phyloP scores from a whole-genome alignment of 306 rosid genomes.

The Pueraria montana region DNA sequence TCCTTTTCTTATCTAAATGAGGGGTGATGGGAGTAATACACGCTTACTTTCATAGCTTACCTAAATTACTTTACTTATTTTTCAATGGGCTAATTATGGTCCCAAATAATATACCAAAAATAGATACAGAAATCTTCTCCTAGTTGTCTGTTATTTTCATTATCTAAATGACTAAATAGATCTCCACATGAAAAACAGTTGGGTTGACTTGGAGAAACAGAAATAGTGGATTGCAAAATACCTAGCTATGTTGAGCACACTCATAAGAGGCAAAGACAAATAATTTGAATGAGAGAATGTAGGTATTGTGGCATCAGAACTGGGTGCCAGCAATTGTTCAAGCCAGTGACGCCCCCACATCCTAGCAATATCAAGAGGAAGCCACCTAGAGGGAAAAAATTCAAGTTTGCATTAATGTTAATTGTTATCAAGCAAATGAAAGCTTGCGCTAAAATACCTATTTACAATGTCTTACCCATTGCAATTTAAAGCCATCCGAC shows the following conservation, averaged over 20 bases:
- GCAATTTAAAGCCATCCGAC: conserved; percentile 87
- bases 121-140: background rate
- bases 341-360: conserved; percentile 99
- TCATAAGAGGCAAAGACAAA: conserved; percentile 93
- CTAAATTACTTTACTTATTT: background rate
- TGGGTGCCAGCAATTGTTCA: conserved; percentile 82
- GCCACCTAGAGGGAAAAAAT: conserved; percentile 71
- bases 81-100: background rate
- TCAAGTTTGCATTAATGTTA: conserved; percentile 24
- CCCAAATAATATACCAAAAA: background rate
- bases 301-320: conserved; percentile 71
- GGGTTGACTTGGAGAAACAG: conserved; percentile 14
- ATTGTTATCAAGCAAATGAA: conserved; percentile 19
- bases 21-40: background rate
- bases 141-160: conserved; percentile 8
- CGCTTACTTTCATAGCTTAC: background rate
- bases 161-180: background rate
- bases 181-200: conserved; percentile 13
- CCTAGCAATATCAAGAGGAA: conserved; percentile 95
- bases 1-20: conserved; percentile 19
- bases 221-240: conserved; percentile 52
- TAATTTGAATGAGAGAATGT: conserved; percentile 74
- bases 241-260: conserved; percentile 94
- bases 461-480: conserved; percentile 70
- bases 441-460: conserved; percentile 20